Conservation (phyloP, 495 filamentous ascomycete species). For the Penicillium atrosanguineum region DNA sequence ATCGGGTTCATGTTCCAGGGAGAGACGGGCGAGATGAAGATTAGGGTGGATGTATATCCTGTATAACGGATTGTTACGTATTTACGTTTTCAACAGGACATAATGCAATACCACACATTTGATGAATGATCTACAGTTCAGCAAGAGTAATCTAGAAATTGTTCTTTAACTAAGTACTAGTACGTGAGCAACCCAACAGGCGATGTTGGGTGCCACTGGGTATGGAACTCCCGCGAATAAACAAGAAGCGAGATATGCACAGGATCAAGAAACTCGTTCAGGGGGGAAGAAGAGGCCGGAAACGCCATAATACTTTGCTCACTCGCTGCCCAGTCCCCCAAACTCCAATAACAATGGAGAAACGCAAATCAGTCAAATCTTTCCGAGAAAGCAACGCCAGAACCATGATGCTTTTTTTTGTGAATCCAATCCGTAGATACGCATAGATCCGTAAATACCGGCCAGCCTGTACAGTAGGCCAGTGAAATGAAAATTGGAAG, state of each 20-base stretch:
- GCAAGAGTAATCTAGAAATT: background rate
- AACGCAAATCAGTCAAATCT: constrained; percentile 3
- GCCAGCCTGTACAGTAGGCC: background rate
- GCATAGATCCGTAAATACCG: constrained; percentile 7
- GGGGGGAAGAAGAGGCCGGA: constrained; percentile 19
- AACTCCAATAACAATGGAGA: constrained; percentile 14
- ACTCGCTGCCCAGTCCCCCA: constrained; percentile 20
- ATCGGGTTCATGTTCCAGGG: constrained; percentile 82
- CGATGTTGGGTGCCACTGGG: constrained; percentile 12
- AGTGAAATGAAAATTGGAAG: constrained; percentile 10
- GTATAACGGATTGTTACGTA: background rate
- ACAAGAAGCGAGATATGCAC: constrained; percentile 17
- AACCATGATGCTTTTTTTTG: constrained; percentile 31
- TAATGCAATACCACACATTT: background rate
- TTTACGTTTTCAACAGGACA: background rate
- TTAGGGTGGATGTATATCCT: constrained; percentile 60
- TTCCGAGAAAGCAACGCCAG: constrained; percentile 19
- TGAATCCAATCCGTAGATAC: background rate
- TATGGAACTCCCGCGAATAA: constrained; percentile 18
- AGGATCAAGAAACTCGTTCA: constrained; percentile 8
- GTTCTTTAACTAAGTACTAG: constrained; percentile 12
- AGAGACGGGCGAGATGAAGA: constrained; percentile 51
- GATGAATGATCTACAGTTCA: background rate
- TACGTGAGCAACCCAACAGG: constrained; percentile 11
- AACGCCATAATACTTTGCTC: constrained; percentile 26